These are phyloP conservation scores for Malassezia japonica DNA, from an alignment of 1,284 basidiomycete genomes.

Conservation along the genomic window DNA sequence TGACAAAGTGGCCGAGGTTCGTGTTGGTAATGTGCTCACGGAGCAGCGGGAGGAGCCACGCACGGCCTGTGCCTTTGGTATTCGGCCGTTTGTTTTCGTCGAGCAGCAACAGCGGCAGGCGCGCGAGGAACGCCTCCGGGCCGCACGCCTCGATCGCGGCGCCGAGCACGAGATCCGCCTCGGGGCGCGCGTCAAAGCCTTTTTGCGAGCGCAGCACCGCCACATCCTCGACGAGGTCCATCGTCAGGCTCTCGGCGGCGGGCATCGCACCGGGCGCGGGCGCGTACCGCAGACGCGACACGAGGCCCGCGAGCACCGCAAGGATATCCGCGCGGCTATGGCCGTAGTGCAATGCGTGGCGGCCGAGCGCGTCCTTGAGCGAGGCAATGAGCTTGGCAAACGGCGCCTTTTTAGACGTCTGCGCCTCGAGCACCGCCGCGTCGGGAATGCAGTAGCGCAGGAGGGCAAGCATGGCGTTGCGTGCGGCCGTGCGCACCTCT, in stretches of 20 bases:
- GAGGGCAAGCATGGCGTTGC: slow-evolving; percentile 31
- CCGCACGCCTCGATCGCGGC: slow-evolving; percentile 78
- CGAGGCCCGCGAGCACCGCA: slow-evolving; percentile 31
- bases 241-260: slow-evolving; percentile 60
- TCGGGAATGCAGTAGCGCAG: slow-evolving; percentile 41
- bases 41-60: slow-evolving; percentile 84
- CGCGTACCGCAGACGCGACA: slow-evolving; percentile 31
- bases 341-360: slow-evolving; percentile 36
- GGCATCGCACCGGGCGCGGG: slow-evolving; percentile 16
- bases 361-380: slow-evolving; percentile 36
- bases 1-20: slow-evolving; percentile 73
- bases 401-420: slow-evolving; percentile 20
- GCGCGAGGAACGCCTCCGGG: slow-evolving; percentile 65
- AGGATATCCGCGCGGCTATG: slow-evolving; percentile 39
- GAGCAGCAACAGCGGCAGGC: slow-evolving; percentile 70
- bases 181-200: slow-evolving; percentile 81
- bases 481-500: slow-evolving; percentile 32
- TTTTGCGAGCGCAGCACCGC: slow-evolving; percentile 67
- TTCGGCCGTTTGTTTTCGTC: slow-evolving; percentile 23
- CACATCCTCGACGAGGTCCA: slow-evolving; percentile 65
- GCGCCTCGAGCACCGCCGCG: slow-evolving; percentile 27
- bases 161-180: slow-evolving; percentile 69
- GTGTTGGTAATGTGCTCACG: slow-evolving; percentile 67
- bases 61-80: slow-evolving; percentile 57
- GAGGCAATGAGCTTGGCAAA: slow-evolving; percentile 29